Evolutionary conservation across 306 rosid genomes (phyloP).

Genomic region (Trichosanthes cucumerina): DNA sequence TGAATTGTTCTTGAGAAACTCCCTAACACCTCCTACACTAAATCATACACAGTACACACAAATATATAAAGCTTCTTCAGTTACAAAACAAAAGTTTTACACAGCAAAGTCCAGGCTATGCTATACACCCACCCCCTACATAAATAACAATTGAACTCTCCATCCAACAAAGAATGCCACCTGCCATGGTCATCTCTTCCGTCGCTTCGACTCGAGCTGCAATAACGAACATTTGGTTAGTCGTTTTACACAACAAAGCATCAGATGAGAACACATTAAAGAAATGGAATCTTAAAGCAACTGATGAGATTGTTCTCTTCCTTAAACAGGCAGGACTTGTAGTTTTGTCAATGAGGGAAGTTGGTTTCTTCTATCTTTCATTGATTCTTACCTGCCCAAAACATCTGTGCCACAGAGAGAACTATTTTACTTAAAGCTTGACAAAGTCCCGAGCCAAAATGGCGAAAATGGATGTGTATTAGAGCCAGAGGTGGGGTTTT

Average conservation of each 20-base stretch:
- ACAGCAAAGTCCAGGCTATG: not conserved
- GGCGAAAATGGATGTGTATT: not conserved
- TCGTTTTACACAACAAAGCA: not conserved
- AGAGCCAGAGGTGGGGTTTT: not conserved
- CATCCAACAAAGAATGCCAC: not conserved
- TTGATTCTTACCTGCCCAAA: not conserved
- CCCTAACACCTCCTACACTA: not conserved
- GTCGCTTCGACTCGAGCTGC: slow-evolving; percentile 69
- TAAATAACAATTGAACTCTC: slow-evolving; percentile 10
- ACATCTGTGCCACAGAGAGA: not conserved
- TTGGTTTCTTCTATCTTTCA: not conserved
- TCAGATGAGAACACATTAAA: not conserved
- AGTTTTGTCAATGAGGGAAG: not conserved
- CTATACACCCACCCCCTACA: slow-evolving; percentile 4
- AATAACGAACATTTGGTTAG: not conserved
- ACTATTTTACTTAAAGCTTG: not conserved
- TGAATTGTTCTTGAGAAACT: not conserved
- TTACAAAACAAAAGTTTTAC: not conserved
- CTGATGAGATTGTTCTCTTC: not conserved
- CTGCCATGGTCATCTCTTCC: slow-evolving; percentile 37
- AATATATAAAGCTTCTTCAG: not conserved
- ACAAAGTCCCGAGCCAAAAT: not conserved
- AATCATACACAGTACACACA: not conserved
- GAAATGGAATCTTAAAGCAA: not conserved
- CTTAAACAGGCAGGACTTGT: not conserved